phyloP scores from a whole-genome alignment of 2,329 filamentous ascomycete genomes.

The Nigrograna mackinnonii region DNA sequence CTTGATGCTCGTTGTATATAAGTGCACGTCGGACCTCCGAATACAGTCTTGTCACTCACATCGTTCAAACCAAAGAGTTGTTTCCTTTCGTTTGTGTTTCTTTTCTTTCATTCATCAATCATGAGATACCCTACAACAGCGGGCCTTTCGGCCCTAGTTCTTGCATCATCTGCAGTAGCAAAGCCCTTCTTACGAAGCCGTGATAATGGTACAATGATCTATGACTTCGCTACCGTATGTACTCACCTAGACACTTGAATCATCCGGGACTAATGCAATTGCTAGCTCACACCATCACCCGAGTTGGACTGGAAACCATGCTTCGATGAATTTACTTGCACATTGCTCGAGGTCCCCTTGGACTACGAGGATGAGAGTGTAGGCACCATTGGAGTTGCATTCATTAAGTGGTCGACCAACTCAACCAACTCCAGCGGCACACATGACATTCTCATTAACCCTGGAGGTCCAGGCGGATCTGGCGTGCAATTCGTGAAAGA shows the following conservation, averaged over 20 bases:
- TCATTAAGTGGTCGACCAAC: conserved; percentile 47
- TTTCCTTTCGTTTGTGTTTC: not conserved
- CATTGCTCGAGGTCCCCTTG: conserved; percentile 52
- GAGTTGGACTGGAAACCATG: conserved; percentile 32
- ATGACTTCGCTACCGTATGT: conserved; percentile 2
- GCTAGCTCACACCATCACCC: conserved; percentile 1
- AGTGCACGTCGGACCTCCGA: not conserved
- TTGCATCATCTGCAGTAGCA: not conserved
- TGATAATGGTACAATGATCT: conserved; percentile 1
- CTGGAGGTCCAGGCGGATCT: conserved; percentile 50
- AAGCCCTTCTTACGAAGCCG: not conserved
- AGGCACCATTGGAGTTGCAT: conserved; percentile 46
- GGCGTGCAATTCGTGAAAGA: conserved; percentile 40
- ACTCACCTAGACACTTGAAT: not conserved
- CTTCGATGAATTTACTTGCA: conserved; percentile 52
- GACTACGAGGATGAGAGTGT: conserved; percentile 25
- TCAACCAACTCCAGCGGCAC: conserved; percentile 49
- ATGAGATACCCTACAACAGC: conserved; percentile 1
- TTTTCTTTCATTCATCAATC: not conserved
- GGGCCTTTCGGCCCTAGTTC: not conserved
- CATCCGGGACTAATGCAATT: not conserved
- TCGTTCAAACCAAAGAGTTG: not conserved
- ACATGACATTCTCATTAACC: conserved; percentile 53
- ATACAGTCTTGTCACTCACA: not conserved
- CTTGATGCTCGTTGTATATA: conserved; percentile 1